Conservation (phyloP, 441 rosid genomes). For the Gossypium davidsonii region DNA sequence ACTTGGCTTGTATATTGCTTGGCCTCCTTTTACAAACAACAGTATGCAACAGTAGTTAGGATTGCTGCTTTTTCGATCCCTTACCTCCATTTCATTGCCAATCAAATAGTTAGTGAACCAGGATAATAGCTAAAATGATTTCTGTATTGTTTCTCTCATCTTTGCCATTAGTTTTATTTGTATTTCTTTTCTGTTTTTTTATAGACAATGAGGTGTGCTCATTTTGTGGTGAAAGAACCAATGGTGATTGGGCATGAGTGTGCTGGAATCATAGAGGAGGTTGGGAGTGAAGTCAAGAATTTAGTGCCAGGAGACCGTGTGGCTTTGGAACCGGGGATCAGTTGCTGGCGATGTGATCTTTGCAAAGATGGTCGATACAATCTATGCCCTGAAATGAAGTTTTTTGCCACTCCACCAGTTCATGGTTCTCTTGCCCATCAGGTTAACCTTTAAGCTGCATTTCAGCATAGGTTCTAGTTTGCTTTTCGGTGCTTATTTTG, state of each 20-base stretch:
- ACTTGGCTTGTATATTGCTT: neutral
- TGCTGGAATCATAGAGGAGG: constrained; percentile 79
- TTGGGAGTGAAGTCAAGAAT: constrained; percentile 62
- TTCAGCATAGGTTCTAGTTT: neutral
- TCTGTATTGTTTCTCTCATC: neutral
- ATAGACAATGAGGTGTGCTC: constrained; percentile 59
- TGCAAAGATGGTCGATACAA: constrained; percentile 83
- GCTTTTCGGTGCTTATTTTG: neutral
- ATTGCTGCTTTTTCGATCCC: neutral
- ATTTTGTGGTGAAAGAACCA: constrained; percentile 77
- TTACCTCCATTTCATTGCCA: neutral
- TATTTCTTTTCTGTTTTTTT: neutral
- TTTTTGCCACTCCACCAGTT: constrained; percentile 82
- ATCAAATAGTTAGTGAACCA: neutral
- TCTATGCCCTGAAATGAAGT: constrained; percentile 87
- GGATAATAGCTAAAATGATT: neutral
- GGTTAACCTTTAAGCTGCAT: constrained; percentile 25
- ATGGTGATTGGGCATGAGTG: constrained; percentile 95
- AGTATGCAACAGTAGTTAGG: neutral
- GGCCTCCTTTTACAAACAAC: neutral
- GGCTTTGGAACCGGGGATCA: constrained; percentile 82
- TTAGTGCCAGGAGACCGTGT: constrained; percentile 70
- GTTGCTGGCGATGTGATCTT: constrained; percentile 67
- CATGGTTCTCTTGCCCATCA: constrained; percentile 90
- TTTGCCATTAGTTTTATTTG: neutral